These are phyloP conservation scores for Pythium oligandrum DNA, from an alignment of 352 stramenopile species.

Conservation along the genomic window DNA sequence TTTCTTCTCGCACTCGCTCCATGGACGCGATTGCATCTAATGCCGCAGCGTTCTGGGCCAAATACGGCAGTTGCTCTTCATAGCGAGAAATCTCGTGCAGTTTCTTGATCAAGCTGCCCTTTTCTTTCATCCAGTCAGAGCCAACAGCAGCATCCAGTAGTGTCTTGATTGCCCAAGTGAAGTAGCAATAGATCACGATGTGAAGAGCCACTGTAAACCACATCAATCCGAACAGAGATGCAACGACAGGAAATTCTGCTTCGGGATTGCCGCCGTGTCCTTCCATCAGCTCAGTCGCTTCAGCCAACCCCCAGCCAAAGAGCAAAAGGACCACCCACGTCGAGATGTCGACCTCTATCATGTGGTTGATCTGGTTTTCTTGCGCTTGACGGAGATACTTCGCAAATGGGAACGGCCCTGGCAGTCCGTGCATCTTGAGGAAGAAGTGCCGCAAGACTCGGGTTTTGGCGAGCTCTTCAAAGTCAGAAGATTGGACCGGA, in stretches of 20 bases:
- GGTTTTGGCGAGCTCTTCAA: slow-evolving; percentile 13
- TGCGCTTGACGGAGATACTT: slow-evolving; percentile 70
- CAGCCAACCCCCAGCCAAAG: background rate
- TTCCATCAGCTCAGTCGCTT: slow-evolving; percentile 3
- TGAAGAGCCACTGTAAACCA: too few relatives aligned
- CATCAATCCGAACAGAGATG: background rate
- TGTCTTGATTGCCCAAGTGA: too few relatives aligned
- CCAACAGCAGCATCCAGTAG: slow-evolving; percentile 5
- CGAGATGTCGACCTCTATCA: slow-evolving; percentile 66
- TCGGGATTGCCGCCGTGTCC: background rate
- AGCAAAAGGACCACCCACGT: slow-evolving; percentile 24
- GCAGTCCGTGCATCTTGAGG: slow-evolving; percentile 14
- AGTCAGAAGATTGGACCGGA: background rate
- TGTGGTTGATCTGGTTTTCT: slow-evolving; percentile 69
- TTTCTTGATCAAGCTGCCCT: slow-evolving; percentile 6
- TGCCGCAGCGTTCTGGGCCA: slow-evolving; percentile 2
- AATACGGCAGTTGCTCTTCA: too few relatives aligned
- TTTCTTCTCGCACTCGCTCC: slow-evolving; percentile 17
- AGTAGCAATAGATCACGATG: too few relatives aligned
- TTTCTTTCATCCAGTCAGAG: background rate
- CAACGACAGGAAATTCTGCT: slow-evolving; percentile 7
- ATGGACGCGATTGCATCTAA: slow-evolving; percentile 17
- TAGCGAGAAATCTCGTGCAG: slow-evolving; percentile 15
- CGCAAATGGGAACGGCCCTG: slow-evolving; percentile 38
- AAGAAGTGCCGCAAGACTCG: slow-evolving; percentile 18